Base-by-base conservation (phyloP, 2,329 filamentous ascomycete genomes). In the Microcyclospora pomicola region DNA sequence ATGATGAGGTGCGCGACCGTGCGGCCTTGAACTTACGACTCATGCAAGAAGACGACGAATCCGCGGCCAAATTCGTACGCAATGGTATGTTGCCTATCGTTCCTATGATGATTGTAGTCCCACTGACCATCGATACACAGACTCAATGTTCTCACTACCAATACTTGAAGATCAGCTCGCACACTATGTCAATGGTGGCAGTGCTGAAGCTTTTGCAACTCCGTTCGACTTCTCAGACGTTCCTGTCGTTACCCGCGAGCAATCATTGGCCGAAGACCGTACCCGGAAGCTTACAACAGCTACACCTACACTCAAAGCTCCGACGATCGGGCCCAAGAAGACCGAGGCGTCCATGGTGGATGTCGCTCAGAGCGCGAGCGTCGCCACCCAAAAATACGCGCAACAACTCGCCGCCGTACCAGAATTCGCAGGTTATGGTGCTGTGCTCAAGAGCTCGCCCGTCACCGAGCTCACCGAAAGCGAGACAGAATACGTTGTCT, bases 141-240 rank as follows among this genome's bases (percentile, higher is more conserved):
- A 96, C 59, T 92, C 78, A 46, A 93, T 93, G 76, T 98, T 88
- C 61, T 92, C 88, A 7, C 73, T 98, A 15, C 83, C 86, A 9
- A 86, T 84, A 42, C 92, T 98, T 44, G 91, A 96, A 68, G 88
- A 96, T 59, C 87, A 96, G 59, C 77, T 98, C 36, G 87, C 95
- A 49, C 82, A 93, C 76, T 98, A 98, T 55, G 88, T 98, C 51
- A 94, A 87, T 13, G 86, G 87, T 10, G 83, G 86, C 38, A 84
- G 91, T 54, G 86, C 87, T 60, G 75, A 80, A 31, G 83, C 81
- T 0, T 98, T 96, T 53, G 74, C 80, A 31, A 68, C 69, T 27
- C 80, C 91, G 6, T 98, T 98, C 68, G 88, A 96, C 58, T 80
- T 98, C 53, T 77, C 80, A 52, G 80, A 81, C 54, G 82, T 98